Percentiles rank a stretch among this genome's conserved stretches.
Conservation (phyloP, 2,329 filamentous ascomycete species). For the Verticillium isaacii region DNA sequence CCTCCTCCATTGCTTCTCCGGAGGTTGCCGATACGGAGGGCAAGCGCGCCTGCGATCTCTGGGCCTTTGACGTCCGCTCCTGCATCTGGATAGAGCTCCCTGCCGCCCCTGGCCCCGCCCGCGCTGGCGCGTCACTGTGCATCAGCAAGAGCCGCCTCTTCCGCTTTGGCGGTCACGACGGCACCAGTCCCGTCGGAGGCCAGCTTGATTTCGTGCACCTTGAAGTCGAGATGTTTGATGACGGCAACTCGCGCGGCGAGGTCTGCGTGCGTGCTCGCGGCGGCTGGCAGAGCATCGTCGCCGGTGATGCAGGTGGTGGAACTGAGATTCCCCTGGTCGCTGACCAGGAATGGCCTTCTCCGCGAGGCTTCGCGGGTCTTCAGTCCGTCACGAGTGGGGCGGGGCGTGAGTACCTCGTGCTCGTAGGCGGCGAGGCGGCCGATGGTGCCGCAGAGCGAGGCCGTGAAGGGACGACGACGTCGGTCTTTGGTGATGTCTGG, state of each 20-base stretch:
- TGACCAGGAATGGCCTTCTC: slow-evolving; percentile 41
- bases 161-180: slow-evolving; percentile 78
- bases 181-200: slow-evolving; percentile 63
- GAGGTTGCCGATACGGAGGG: slow-evolving; percentile 52
- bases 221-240: slow-evolving; percentile 50
- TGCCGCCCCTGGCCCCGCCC: slow-evolving; percentile 59
- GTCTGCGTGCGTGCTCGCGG: slow-evolving; percentile 44
- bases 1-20: not conserved
- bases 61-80: slow-evolving; percentile 67
- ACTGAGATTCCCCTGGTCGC: slow-evolving; percentile 29
- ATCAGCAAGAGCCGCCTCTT: slow-evolving; percentile 62
- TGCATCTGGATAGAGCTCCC: slow-evolving; percentile 64
- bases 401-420: slow-evolving; percentile 57
- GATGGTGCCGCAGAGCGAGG: not conserved
- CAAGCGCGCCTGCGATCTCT: slow-evolving; percentile 62
- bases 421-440: slow-evolving; percentile 51
- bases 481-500: slow-evolving; percentile 57
- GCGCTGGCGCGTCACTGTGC: slow-evolving; percentile 65
- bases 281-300: slow-evolving; percentile 48
- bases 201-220: slow-evolving; percentile 63
- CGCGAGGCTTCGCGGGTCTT: slow-evolving; percentile 49
- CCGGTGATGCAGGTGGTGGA: slow-evolving; percentile 9
- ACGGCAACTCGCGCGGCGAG: slow-evolving; percentile 42
- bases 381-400: slow-evolving; percentile 53
- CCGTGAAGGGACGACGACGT: slow-evolving; percentile 38